A percentile compares a stretch with the other conserved stretches of the same genome.
These are phyloP conservation scores for Xylaria sp. DNA, from an alignment of 2,329 filamentous ascomycete species.

Conservation along the genomic window DNA sequence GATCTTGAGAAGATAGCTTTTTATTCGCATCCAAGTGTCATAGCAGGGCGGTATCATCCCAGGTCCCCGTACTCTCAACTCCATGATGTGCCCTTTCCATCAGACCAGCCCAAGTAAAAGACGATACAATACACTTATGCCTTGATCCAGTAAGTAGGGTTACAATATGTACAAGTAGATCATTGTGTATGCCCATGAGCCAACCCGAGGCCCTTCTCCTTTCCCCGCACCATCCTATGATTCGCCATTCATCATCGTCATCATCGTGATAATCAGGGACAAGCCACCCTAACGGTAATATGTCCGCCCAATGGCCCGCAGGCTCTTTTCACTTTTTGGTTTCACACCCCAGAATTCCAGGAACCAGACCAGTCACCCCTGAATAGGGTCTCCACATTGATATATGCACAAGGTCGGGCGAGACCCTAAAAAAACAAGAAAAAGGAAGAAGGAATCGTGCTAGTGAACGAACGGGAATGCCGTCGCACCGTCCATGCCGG, in stretches of 20 bases:
- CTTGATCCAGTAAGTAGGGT: conserved; percentile 27
- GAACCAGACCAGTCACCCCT: conserved; percentile 15
- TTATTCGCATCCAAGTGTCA: conserved; percentile 17
- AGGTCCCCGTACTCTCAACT: conserved; percentile 20
- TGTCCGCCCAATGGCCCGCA: conserved; percentile 12
- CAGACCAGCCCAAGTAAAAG: conserved; percentile 18
- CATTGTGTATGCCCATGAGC: conserved; percentile 17
- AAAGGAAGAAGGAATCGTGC: conserved; percentile 28
- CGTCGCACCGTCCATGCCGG: conserved; percentile 52
- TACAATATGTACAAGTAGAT: conserved; percentile 33
- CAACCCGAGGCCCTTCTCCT: conserved; percentile 4
- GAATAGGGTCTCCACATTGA: conserved; percentile 17
- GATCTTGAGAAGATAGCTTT: not conserved
- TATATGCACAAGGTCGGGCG: conserved; percentile 4
- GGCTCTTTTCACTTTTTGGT: conserved; percentile 16
- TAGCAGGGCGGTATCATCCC: conserved; percentile 26
- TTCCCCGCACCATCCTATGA: conserved; percentile 11
- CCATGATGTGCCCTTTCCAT: conserved; percentile 25
- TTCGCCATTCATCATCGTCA: conserved; percentile 29
- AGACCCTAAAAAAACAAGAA: conserved; percentile 14
- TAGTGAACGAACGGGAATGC: conserved; percentile 57
- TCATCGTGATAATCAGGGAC: conserved; percentile 33
- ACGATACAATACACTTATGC: conserved; percentile 35
- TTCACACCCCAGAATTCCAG: conserved; percentile 20
- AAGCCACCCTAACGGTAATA: conserved; percentile 16